Evolutionary conservation across 306 rosid genomes (phyloP), one percentile per base, ranked within the genome.

Genomic region (Hylodesmum podocarpum): DNA sequence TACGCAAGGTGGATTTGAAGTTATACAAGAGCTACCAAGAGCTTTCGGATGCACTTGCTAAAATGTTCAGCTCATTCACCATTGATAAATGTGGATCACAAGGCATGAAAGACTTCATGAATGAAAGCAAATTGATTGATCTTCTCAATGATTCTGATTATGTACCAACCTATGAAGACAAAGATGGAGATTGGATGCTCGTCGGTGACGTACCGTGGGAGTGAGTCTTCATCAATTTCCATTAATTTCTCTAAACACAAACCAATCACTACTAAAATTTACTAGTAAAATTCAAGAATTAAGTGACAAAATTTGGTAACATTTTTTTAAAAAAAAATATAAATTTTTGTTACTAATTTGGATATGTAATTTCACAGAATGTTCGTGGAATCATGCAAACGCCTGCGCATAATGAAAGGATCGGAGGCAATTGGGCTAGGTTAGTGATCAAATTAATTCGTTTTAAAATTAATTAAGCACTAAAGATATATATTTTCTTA

Each of bases 141-240:
- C 87, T 91, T 34, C 72, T 91, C 64, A 89, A 81, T 63, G 89
- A 88, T 6, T 89, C 92, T 24, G 92, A 91, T 43, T 89, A 91
- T 5, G 89, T 89, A 12, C 89, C 92, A 0, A 86, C 89, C 12
- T 91, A 89, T 7, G 89, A 91, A 72, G 94, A 91, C 80, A 91
- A 84, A 76, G 97, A 91, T 47, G 92, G 92, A n/a, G 97, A 91
- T 25, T 91, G 97, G 97, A 89, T 91, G 97, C 94, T 91, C 10
- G 91, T 91, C 0, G 97, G 97, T 5, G 97, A 91, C 76, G 97
- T 91, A 5, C 97, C 97, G 11, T 91, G 97, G 97, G 86, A 85
- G 94, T 91, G 69, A 78, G 97, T 37, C 8, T n/a, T 34, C 25
- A 12, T 2, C 24, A 34, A 15, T 40, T 6, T 36, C 1, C 22